Conservation (phyloP, 192 early-diverging fungal species). For the Coemansia sp. region DNA sequence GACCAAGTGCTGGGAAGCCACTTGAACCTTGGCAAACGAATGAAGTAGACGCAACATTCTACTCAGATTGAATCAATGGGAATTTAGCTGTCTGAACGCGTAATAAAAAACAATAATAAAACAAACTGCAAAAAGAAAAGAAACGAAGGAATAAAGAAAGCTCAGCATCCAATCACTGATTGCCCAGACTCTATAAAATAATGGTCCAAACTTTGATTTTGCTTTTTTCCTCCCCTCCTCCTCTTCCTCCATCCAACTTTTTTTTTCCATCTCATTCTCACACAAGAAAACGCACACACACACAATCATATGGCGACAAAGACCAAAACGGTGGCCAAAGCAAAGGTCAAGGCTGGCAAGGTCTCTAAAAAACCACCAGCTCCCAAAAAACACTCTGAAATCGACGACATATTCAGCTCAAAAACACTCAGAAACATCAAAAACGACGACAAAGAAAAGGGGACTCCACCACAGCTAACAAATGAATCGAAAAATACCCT, state of each 20-base stretch:
- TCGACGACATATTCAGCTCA: conserved; percentile 47
- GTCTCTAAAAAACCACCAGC: conserved; percentile 12
- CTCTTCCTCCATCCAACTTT: not conserved
- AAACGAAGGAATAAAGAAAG: too few relatives aligned
- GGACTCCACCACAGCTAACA: not conserved
- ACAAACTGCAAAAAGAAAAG: too few relatives aligned
- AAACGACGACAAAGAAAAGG: not conserved
- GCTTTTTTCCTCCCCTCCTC: not conserved
- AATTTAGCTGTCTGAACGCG: not conserved
- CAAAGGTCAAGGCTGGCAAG: conserved; percentile 21
- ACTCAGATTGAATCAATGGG: not conserved
- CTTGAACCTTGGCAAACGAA: conserved; percentile 6
- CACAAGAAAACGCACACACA: too few relatives aligned
- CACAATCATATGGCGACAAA: conserved; percentile 21
- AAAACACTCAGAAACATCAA: not conserved
- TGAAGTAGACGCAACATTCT: conserved; percentile 20
- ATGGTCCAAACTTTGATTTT: too few relatives aligned
- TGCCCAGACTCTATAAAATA: not conserved
- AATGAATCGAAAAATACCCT: not conserved
- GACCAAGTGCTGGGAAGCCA: not conserved
- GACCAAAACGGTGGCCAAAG: not conserved
- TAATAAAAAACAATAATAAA: not conserved
- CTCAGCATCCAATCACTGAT: too few relatives aligned
- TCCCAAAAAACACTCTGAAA: conserved; percentile 24
- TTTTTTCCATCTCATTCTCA: not conserved